These are phyloP conservation scores for Carex myosuroides DNA, from an alignment of 176 grass and related monocot species.

Conservation along the genomic window DNA sequence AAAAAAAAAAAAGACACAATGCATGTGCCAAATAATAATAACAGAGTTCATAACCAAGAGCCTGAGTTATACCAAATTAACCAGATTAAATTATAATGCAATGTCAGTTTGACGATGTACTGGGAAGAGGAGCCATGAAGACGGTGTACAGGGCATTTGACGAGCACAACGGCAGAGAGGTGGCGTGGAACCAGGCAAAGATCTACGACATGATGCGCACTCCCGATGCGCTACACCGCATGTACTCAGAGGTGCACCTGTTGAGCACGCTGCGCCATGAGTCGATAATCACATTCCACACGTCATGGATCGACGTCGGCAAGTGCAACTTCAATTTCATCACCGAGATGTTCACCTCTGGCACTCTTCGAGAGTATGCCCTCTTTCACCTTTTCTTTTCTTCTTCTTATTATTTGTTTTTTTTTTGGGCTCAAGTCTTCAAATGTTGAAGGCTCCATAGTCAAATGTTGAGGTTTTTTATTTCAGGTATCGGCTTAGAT, in stretches of 20 bases:
- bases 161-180: constrained; percentile 59
- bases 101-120: constrained; percentile 54
- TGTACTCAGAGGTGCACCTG: constrained; percentile 89
- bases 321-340: constrained; percentile 83
- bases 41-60: background rate
- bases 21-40: background rate
- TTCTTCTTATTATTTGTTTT: background rate
- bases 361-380: constrained; percentile 66
- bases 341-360: constrained; percentile 96
- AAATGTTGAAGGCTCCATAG: background rate
- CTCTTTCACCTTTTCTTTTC: background rate
- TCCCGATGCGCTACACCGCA: constrained; percentile 53
- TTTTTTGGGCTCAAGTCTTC: background rate
- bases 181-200: constrained; percentile 91
- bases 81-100: background rate
- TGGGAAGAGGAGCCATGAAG: constrained; percentile 89
- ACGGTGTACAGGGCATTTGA: constrained; percentile 82
- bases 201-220: constrained; percentile 45
- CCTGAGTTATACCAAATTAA: background rate
- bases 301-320: constrained; percentile 47
- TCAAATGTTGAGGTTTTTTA: background rate
- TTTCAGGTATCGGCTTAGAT: constrained; percentile 40
- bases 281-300: constrained; percentile 61
- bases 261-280: constrained; percentile 63
- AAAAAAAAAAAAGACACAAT: background rate